A percentile compares a stretch with the other conserved stretches of the same genome.
Conservation (phyloP, 2,329 filamentous ascomycete genomes). For the Cladophialophora exuberans region DNA sequence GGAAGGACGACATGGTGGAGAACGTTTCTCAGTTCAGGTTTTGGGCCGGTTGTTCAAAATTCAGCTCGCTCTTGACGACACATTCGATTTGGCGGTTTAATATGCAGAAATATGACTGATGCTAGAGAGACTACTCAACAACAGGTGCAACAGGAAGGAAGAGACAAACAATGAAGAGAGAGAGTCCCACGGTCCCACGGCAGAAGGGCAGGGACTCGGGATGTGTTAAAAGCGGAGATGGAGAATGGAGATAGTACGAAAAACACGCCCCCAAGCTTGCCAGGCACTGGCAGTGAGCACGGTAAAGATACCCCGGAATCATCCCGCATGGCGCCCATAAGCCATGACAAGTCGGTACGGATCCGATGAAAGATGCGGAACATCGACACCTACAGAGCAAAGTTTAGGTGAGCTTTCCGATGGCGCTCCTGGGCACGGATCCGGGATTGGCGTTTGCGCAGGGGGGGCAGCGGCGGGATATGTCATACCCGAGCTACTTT, state of each 20-base stretch:
- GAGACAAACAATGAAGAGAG: not conserved
- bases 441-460: too few species aligned
- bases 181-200: too few species aligned
- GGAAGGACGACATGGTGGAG: conserved; percentile 28
- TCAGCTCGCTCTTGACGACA: conserved; percentile 1
- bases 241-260: not conserved
- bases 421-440: not conserved
- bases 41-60: too few species aligned
- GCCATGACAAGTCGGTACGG: conserved; percentile 10
- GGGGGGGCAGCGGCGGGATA: not conserved
- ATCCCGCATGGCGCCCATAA: not conserved
- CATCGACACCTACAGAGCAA: not conserved
- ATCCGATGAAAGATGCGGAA: conserved; percentile 15
- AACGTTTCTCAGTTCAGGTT: not conserved
- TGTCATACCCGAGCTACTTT: not conserved
- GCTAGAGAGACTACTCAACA: not conserved
- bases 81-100: not conserved
- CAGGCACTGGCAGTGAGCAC: conserved; percentile 5
- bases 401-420: conserved; percentile 8
- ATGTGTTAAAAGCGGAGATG: conserved; percentile 13
- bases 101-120: not conserved
- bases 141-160: not conserved
- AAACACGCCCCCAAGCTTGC: too few species aligned
- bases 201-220: conserved; percentile 1
- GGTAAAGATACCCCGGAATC: conserved; percentile 26